A percentile compares a stretch with the other conserved stretches of the same genome.
These are phyloP conservation scores for Zanthoxylum bungeanum DNA, from an alignment of 345 rosid species.

Conservation along the genomic window DNA sequence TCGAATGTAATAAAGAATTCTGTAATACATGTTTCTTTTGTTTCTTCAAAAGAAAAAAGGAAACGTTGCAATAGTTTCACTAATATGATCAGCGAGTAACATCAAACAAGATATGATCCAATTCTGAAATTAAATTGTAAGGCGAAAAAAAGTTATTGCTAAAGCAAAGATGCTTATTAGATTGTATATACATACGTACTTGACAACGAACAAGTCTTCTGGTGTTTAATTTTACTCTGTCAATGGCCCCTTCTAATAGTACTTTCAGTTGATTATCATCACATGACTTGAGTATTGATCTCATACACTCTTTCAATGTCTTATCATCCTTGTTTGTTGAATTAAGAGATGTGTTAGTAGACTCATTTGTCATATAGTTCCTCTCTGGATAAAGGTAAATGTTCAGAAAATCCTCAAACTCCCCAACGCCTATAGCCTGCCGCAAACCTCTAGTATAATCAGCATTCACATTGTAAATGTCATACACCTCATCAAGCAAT, in stretches of 20 bases:
- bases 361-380: conserved; percentile 14
- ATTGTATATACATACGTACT: conserved; percentile 52
- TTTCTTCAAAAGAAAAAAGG: not conserved
- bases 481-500: conserved; percentile 72
- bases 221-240: conserved; percentile 69
- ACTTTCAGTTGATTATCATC: conserved; percentile 36
- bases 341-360: conserved; percentile 18
- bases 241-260: conserved; percentile 65
- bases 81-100: not conserved
- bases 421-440: conserved; percentile 92
- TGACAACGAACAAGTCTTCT: conserved; percentile 87
- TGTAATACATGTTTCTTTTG: not conserved
- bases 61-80: not conserved
- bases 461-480: conserved; percentile 58
- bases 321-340: conserved; percentile 28
- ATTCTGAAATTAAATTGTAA: not conserved
- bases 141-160: not conserved
- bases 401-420: conserved; percentile 63
- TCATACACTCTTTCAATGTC: conserved; percentile 37
- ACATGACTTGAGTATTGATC: conserved; percentile 35
- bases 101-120: not conserved
- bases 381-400: conserved; percentile 24
- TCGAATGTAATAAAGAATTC: not conserved
- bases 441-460: conserved; percentile 77
- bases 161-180: not conserved